phyloP scores from a whole-genome alignment of 331 rosid genomes.

The Acacia concinna region DNA sequence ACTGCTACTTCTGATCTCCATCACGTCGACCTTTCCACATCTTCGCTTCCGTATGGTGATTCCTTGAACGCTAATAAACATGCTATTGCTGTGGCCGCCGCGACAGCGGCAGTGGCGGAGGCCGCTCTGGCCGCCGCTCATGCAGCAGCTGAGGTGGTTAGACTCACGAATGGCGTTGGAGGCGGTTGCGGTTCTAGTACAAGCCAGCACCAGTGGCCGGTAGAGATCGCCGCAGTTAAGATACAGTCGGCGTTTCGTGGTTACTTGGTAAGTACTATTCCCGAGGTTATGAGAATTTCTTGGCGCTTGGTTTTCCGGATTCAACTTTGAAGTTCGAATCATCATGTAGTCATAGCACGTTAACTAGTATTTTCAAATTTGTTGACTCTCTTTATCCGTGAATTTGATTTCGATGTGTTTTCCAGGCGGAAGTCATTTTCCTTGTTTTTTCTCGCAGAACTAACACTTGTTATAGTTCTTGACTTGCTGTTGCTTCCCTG shows the following conservation, averaged over 20 bases:
- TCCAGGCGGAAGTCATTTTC: slow-evolving; percentile 3
- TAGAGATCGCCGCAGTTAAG: slow-evolving; percentile 53
- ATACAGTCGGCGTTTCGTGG: slow-evolving; percentile 86
- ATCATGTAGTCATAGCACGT: not conserved
- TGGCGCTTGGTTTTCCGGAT: not conserved
- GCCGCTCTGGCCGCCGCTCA: slow-evolving; percentile 83
- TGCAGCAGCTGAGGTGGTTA: slow-evolving; percentile 89
- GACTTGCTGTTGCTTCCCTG: not conserved
- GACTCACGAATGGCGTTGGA: slow-evolving; percentile 52
- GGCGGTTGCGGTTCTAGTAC: slow-evolving; percentile 5
- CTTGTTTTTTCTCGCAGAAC: slow-evolving; percentile 27
- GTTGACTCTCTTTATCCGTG: slow-evolving; percentile 20
- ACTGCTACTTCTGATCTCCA: not conserved
- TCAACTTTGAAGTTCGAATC: slow-evolving; percentile 9
- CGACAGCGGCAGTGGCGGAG: slow-evolving; percentile 82
- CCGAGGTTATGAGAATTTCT: not conserved
- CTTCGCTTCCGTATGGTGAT: not conserved
- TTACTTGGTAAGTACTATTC: slow-evolving; percentile 64
- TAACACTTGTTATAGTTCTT: no score
- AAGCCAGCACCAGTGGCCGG: slow-evolving; percentile 35
- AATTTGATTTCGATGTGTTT: not conserved
- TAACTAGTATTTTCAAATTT: slow-evolving; percentile 26
- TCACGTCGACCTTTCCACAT: slow-evolving; percentile 8
- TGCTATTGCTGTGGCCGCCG: slow-evolving; percentile 88
- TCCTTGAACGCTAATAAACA: slow-evolving; percentile 61